These are phyloP conservation scores for Beauveria caledonica DNA, from an alignment of 2,329 filamentous ascomycete genomes.

Conservation along the genomic window DNA sequence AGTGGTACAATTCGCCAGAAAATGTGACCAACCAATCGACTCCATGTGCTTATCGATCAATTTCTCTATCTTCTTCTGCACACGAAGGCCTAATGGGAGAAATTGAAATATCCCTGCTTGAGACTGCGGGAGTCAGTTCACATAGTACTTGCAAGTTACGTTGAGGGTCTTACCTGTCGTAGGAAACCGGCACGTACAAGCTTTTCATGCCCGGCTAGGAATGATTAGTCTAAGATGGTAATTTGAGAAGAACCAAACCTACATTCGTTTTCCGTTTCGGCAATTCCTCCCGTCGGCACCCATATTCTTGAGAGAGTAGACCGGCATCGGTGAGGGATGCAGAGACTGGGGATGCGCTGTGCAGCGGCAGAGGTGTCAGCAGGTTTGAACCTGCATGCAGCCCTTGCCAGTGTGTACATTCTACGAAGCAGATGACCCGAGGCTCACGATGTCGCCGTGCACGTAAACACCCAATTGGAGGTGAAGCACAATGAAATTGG, in stretches of 20 bases:
- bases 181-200: conserved; percentile 65
- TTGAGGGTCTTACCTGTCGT: conserved; percentile 48
- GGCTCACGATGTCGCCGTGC: background rate
- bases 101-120: conserved; percentile 90
- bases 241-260: conserved; percentile 12
- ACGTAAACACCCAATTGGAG: background rate
- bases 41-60: conserved; percentile 88
- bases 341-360: background rate
- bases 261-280: conserved; percentile 48
- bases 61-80: conserved; percentile 79
- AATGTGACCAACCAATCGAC: conserved; percentile 46
- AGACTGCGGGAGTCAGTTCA: conserved; percentile 40
- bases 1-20: background rate
- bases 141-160: background rate
- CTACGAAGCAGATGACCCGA: background rate
- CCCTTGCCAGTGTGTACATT: conserved; percentile 8
- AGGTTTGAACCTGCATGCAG: background rate
- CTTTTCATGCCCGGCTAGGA: conserved; percentile 54
- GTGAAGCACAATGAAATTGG: background rate
- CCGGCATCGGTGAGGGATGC: conserved; percentile 27
- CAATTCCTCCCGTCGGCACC: conserved; percentile 66
- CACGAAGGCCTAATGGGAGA: conserved; percentile 74
- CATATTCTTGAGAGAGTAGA: conserved; percentile 62
- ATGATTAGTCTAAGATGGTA: conserved; percentile 14
- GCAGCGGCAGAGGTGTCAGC: background rate